Evolutionary conservation across 306 rosid species (phyloP).

Genomic region (Vigna angularis): DNA sequence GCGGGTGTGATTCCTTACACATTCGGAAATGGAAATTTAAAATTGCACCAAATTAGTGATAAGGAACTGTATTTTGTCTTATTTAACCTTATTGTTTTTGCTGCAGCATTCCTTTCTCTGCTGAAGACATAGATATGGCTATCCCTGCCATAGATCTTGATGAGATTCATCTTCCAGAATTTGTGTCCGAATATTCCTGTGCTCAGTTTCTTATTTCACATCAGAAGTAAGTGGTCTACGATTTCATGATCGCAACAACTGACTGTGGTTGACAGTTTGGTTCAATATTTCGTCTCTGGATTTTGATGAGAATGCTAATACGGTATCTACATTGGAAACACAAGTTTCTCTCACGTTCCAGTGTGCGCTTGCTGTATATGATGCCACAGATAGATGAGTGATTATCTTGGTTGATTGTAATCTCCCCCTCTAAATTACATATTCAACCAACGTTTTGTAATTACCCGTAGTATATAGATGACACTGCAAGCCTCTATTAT

Average conservation of each 20-base stretch:
- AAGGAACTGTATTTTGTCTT: background rate
- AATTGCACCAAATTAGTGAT: slow-evolving; percentile 2
- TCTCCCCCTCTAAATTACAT: slow-evolving; percentile 5
- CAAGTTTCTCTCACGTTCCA: slow-evolving; percentile 28
- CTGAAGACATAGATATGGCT: slow-evolving; percentile 92
- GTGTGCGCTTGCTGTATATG: background rate
- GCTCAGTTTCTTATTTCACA: slow-evolving; percentile 72
- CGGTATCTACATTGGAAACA: slow-evolving; percentile 21
- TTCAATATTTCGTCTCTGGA: slow-evolving; percentile 38
- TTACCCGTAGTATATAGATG: slow-evolving; percentile 40
- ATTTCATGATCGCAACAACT: background rate
- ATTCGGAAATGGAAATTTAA: background rate
- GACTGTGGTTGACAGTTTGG: background rate
- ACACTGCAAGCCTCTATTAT: slow-evolving; percentile 37
- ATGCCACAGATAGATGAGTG: slow-evolving; percentile 29
- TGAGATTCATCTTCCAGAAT: slow-evolving; percentile 68
- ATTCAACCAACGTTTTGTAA: slow-evolving; percentile 39
- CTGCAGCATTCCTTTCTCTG: slow-evolving; percentile 97
- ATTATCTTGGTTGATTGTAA: slow-evolving; percentile 18
- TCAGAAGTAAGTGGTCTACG: slow-evolving; percentile 48
- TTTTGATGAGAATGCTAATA: background rate
- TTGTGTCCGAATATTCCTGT: slow-evolving; percentile 69
- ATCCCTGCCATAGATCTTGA: slow-evolving; percentile 88
- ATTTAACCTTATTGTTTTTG: slow-evolving; percentile 13
- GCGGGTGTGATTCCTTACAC: background rate